Conservation (phyloP, 2,329 filamentous ascomycete species). For the Fonsecaea pugnacius region DNA sequence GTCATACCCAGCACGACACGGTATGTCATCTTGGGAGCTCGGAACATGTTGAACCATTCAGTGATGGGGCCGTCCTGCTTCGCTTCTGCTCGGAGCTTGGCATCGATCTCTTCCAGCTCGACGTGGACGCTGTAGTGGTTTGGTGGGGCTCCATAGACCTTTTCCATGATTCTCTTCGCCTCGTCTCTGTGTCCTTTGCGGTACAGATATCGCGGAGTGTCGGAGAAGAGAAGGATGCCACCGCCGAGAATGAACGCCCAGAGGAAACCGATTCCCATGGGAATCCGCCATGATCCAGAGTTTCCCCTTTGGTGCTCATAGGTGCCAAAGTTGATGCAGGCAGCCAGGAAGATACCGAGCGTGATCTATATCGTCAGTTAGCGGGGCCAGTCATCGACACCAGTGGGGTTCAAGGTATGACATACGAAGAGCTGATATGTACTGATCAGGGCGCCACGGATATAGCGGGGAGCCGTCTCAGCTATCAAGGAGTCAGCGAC, state of each 20-base stretch:
- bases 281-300: slow-evolving; percentile 51
- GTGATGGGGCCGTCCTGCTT: slow-evolving; percentile 51
- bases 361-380: slow-evolving; percentile 52
- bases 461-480: slow-evolving; percentile 51
- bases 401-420: slow-evolving; percentile 11
- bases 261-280: slow-evolving; percentile 62
- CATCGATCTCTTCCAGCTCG: slow-evolving; percentile 63
- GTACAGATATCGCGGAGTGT: slow-evolving; percentile 64
- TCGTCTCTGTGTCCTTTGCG: slow-evolving; percentile 58
- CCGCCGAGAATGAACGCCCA: slow-evolving; percentile 59
- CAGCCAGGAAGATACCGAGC: slow-evolving; percentile 67
- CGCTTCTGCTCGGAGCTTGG: slow-evolving; percentile 58
- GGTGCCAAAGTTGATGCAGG: slow-evolving; percentile 55
- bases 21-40: slow-evolving; percentile 54
- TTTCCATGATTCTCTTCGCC: slow-evolving; percentile 57
- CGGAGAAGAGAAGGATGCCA: slow-evolving; percentile 60
- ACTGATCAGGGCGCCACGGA: slow-evolving; percentile 51
- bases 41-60: slow-evolving; percentile 52
- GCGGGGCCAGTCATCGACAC: background rate
- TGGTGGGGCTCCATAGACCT: slow-evolving; percentile 60
- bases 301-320: slow-evolving; percentile 36
- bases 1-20: slow-evolving; percentile 51
- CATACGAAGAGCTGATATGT: slow-evolving; percentile 56
- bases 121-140: slow-evolving; percentile 60
- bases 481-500: slow-evolving; percentile 38